Evolutionary conservation across 805 yeast genomes (phyloP).

Genomic region (Hanseniaspora hatyaiensis): DNA sequence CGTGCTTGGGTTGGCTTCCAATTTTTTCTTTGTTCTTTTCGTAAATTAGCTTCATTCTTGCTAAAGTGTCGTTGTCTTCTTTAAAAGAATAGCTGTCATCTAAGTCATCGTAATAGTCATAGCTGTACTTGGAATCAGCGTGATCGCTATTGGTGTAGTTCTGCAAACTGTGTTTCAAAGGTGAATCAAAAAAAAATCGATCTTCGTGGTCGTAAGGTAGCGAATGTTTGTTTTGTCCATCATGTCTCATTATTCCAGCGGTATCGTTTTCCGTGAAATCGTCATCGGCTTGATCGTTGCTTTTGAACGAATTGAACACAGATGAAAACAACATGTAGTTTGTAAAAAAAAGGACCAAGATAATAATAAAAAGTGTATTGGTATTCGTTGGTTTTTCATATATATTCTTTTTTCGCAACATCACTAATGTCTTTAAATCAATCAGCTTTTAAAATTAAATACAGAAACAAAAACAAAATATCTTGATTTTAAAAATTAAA

Average conservation of each 20-base stretch:
- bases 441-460: no score
- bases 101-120: no score
- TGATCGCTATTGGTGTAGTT: neutral
- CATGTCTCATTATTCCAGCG: constrained; percentile 10
- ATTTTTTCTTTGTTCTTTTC: constrained; percentile 10
- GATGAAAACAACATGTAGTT: constrained; percentile 9
- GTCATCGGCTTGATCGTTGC: neutral
- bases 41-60: constrained; percentile 7
- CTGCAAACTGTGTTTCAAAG: neutral
- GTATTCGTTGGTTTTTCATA: no score
- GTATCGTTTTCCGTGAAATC: constrained; percentile 3
- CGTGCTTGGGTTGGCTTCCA: neutral
- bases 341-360: no score
- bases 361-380: no score
- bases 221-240: neutral
- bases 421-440: no score
- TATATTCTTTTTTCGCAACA: no score
- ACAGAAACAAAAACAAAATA: no score
- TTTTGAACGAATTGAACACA: constrained; percentile 4
- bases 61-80: constrained; percentile 4
- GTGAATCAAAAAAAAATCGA: neutral
- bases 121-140: neutral
- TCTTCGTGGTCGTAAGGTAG: constrained; percentile 5
- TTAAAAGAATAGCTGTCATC: constrained; percentile 9
- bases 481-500: no score